Percentiles rank a stretch among this genome's conserved stretches.
These are phyloP conservation scores for Lentinus brumalis DNA, from an alignment of 768 basidiomycete species.

Conservation along the genomic window DNA sequence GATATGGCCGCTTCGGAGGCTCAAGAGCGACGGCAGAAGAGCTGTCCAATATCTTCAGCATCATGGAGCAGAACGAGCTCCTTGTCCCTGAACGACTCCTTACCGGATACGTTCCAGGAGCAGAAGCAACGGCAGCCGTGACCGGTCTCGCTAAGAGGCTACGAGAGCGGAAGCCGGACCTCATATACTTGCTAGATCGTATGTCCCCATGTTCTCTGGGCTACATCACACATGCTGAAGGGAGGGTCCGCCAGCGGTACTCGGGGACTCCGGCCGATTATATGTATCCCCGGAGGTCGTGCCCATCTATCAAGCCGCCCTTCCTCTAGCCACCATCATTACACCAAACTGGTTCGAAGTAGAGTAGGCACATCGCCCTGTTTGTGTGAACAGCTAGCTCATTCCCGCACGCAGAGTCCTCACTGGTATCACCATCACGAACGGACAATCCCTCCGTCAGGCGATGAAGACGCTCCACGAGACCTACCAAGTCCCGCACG, in stretches of 20 bases:
- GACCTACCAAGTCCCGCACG: constrained; percentile 75
- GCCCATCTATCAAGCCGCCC: constrained; percentile 79
- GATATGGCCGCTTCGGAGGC: constrained; percentile 82
- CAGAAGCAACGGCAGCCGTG: constrained; percentile 72
- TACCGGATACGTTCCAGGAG: constrained; percentile 90
- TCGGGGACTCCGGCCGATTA: constrained; percentile 88
- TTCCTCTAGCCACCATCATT: constrained; percentile 87
- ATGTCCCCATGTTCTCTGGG: constrained; percentile 33
- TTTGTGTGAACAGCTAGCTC: neutral
- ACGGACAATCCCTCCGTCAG: constrained; percentile 61
- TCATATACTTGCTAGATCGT: constrained; percentile 94
- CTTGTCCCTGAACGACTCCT: constrained; percentile 72
- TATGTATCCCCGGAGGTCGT: constrained; percentile 89
- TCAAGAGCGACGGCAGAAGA: constrained; percentile 78
- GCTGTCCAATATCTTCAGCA: constrained; percentile 71
- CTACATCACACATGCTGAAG: neutral
- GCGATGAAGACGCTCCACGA: constrained; percentile 78
- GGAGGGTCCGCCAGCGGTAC: constrained; percentile 62
- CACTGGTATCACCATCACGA: constrained; percentile 70
- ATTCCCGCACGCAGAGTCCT: constrained; percentile 55
- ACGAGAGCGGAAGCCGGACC: constrained; percentile 52
- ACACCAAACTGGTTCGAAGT: constrained; percentile 99
- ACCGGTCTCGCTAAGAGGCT: constrained; percentile 63
- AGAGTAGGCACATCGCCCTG: constrained; percentile 58
- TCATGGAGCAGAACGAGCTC: constrained; percentile 76